Conservation (phyloP, 2,329 filamentous ascomycete genomes). For the Aspergillus sp. region DNA sequence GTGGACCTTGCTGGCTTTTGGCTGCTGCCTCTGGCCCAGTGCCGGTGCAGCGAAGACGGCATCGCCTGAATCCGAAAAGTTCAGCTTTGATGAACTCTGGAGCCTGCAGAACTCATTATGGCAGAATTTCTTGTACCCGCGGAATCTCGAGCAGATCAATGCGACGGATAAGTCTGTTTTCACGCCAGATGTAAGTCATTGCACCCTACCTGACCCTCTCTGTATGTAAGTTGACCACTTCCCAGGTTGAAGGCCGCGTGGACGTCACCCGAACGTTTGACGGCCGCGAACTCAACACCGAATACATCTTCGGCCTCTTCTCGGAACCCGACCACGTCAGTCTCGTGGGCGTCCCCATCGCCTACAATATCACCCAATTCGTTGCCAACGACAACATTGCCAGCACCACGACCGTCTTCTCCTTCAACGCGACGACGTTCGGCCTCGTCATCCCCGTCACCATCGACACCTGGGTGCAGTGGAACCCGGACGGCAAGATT, state of each 20-base stretch:
- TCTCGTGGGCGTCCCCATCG: constrained; percentile 15
- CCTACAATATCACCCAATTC: constrained; percentile 20
- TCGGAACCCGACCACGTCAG: constrained; percentile 11
- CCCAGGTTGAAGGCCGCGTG: constrained; percentile 19
- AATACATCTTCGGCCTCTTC: constrained; percentile 23
- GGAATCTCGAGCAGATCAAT: constrained; percentile 15
- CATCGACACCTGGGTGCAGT: constrained; percentile 22
- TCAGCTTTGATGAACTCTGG: constrained; percentile 17
- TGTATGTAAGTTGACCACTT: background rate
- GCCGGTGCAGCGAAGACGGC: background rate
- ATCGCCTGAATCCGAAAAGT: constrained; percentile 1
- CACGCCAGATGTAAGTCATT: constrained; percentile 11
- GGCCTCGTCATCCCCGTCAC: constrained; percentile 15
- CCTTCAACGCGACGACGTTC: constrained; percentile 18
- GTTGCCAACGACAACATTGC: constrained; percentile 15
- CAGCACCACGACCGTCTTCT: constrained; percentile 15
- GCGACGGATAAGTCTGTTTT: constrained; percentile 16
- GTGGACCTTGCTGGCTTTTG: background rate
- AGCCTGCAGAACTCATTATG: constrained; percentile 15
- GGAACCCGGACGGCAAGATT: constrained; percentile 15
- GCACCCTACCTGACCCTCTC: no score
- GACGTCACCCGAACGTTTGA: constrained; percentile 20
- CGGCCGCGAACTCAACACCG: constrained; percentile 18
- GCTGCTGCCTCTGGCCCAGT: background rate
- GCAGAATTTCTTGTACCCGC: constrained; percentile 19